These are phyloP conservation scores for Diaporthe sp. DNA, from an alignment of 2,329 filamentous ascomycete species.

Conservation along the genomic window DNA sequence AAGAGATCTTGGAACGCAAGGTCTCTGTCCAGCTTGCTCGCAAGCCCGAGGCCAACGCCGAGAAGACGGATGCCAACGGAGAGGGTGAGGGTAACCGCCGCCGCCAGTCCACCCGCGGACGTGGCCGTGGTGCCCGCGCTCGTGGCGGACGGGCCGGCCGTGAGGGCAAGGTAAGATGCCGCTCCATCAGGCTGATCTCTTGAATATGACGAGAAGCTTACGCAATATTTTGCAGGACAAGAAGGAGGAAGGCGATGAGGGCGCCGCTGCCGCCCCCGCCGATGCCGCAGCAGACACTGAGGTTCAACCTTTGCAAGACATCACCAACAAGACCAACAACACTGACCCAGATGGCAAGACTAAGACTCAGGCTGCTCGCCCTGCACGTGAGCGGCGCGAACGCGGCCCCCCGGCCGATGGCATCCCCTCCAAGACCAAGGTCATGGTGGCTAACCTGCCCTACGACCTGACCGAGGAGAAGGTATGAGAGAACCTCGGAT, in stretches of 20 bases:
- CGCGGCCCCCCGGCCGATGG: slow-evolving; percentile 97
- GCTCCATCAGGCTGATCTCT: neutral
- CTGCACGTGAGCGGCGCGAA: slow-evolving; percentile 74
- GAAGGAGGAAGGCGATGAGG: slow-evolving; percentile 61
- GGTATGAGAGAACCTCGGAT: slow-evolving; percentile 62
- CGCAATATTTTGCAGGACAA: slow-evolving; percentile 47
- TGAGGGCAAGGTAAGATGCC: slow-evolving; percentile 68
- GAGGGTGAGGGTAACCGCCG: slow-evolving; percentile 78
- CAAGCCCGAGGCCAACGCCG: slow-evolving; percentile 89
- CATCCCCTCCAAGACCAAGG: slow-evolving; percentile 98
- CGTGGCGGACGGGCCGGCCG: slow-evolving; percentile 69
- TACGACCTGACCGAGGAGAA: slow-evolving; percentile 98
- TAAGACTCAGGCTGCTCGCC: slow-evolving; percentile 62
- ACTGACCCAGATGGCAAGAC: slow-evolving; percentile 71
- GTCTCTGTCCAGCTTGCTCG: slow-evolving; percentile 98
- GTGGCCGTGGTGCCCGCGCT: slow-evolving; percentile 73
- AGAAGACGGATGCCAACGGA: slow-evolving; percentile 80
- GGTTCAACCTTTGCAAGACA: slow-evolving; percentile 69
- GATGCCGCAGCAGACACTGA: slow-evolving; percentile 61
- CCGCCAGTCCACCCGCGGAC: slow-evolving; percentile 71
- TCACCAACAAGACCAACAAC: slow-evolving; percentile 64
- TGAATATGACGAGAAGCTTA: slow-evolving; percentile 32
- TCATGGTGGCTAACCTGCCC: slow-evolving; percentile 99
- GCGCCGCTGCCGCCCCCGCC: slow-evolving; percentile 58
- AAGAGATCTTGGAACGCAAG: slow-evolving; percentile 98